Conservation (phyloP, 257 asterid species). For the Plantago major region DNA sequence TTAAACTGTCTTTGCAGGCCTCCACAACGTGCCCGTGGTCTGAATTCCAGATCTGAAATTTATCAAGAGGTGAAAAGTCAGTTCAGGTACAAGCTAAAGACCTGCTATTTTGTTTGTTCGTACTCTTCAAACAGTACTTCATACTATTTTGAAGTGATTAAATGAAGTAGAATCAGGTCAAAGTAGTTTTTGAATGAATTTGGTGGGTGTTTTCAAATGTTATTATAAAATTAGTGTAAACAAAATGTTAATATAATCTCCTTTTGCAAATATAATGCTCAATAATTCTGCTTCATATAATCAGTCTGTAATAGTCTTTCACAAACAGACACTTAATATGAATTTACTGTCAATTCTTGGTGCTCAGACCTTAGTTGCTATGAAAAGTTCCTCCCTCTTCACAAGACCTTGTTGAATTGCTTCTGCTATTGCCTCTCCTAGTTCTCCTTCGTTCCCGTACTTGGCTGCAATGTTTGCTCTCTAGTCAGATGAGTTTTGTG, state of each 20-base stretch:
- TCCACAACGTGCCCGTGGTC: slow-evolving; percentile 23
- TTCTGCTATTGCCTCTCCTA: slow-evolving; percentile 24
- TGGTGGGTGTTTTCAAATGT: too few species aligned
- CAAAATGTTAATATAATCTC: too few species aligned
- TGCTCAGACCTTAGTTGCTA: slow-evolving; percentile 15
- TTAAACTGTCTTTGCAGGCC: slow-evolving; percentile 27
- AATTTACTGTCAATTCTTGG: too few species aligned
- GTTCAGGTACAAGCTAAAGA: neutral
- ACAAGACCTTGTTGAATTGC: slow-evolving; percentile 22
- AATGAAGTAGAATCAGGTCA: too few species aligned
- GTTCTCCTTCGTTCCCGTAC: slow-evolving; percentile 22
- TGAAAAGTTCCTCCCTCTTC: slow-evolving; percentile 25
- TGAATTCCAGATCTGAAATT: slow-evolving; percentile 26
- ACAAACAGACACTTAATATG: too few species aligned
- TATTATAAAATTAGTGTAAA: too few species aligned
- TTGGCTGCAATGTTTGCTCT: slow-evolving; percentile 12
- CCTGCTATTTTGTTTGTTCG: neutral
- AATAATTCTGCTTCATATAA: too few species aligned
- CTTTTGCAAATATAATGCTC: too few species aligned
- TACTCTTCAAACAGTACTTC: too few species aligned
- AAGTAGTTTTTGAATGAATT: too few species aligned
- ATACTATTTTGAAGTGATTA: neutral
- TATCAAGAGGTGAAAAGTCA: neutral
- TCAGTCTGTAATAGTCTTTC: too few species aligned
- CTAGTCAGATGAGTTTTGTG: neutral